Evolutionary conservation across 1,284 basidiomycete genomes (phyloP), one percentile per base, ranked within the genome.

Genomic region (Athelia sp.): DNA sequence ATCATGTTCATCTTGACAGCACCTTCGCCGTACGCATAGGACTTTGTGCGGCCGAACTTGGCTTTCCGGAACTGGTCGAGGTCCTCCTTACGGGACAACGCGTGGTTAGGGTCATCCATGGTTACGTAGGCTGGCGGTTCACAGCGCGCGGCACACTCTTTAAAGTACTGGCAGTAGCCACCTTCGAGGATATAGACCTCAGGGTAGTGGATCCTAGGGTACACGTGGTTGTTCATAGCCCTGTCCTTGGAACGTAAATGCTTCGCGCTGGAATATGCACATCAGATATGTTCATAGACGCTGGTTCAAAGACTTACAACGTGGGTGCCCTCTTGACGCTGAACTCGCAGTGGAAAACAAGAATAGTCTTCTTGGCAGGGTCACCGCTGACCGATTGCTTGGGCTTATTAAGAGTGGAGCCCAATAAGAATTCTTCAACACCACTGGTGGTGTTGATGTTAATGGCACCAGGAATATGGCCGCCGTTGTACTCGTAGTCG

Each of bases 341-440:
- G 64, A 98, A 98, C 71, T 99, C 96, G 76, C 96, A 99, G 67
- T 99, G 96, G 75, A 99, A 98, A 51, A 99, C 80, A 45, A 99
- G 71, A 17, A 99, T 75, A 3, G 79, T 92, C 76, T 91, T 97
- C 65, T 73, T 84, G 49, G 70, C 70, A 2, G 69, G 58, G 55
- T 93, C 86, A 19, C 93, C 91, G 63, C 93, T 96, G 50, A 87
- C 79, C 49, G 88, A 90, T 1, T 92, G 87, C 46, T 62, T 68
- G 3, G 94, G 93, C 59, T 85, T 83, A 48, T 68, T 62, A 45
- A 82, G 62, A 47, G 65, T 71, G 17, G 62, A 66, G 13, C 81
- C 75, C 22, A 98, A 80, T 36, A 98, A 72, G 49, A 92, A 77
- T 35, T 88, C 83, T 61, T 97, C 93, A 23, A 98, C 81, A 45